Evolutionary conservation across 495 filamentous ascomycete species (phyloP), one percentile per base, ranked within the genome.

Genomic region (Recurvomyces mirabilis): DNA sequence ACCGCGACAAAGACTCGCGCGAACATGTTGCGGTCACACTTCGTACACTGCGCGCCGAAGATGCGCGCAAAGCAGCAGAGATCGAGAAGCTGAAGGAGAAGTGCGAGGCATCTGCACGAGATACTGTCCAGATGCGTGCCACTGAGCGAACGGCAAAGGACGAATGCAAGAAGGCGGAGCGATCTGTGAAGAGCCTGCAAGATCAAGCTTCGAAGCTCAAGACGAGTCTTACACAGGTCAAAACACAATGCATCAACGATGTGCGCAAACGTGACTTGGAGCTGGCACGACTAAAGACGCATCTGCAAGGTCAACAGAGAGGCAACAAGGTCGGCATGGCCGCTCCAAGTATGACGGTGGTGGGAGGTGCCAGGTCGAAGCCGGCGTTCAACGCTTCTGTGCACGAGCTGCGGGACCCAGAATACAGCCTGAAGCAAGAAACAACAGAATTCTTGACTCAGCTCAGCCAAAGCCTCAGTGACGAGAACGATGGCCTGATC

Each of bases 371-470:
- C 25, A 41, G 32, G 23, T 20, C 39, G 17, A 38, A 29, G 30
- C 34, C 24, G 11, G 36, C n/a, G 7, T 23, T 34, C 21, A 55
- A 53, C 49, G 63, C 68, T 9, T 67, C 68, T 1, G 68, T 63
- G 20, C 58, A 66, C 1, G 69, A 71, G 20, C 58, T 78, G 1
- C 65, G 70, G 19, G 71, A 74, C 34, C 74, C 77, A 0, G 73
- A 68, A 28, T 87, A 91, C 61, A 83, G 75, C 53, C 60, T 96
- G 46, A 74, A 77, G 42, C 74, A 82, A 52, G 93, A 96, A 65
- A 94, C 91, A 4, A 88, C 86, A 15, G 83, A 86, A 36, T 96
- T 94, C 60, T 67, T 98, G 34, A 93, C 91, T 1, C 77, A 88
- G 56, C 64, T 96, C 45, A 85, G 85, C 17, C 85, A 87, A 65